These are phyloP conservation scores for Amanita inopinata DNA, from an alignment of 768 basidiomycete genomes.

Conservation along the genomic window DNA sequence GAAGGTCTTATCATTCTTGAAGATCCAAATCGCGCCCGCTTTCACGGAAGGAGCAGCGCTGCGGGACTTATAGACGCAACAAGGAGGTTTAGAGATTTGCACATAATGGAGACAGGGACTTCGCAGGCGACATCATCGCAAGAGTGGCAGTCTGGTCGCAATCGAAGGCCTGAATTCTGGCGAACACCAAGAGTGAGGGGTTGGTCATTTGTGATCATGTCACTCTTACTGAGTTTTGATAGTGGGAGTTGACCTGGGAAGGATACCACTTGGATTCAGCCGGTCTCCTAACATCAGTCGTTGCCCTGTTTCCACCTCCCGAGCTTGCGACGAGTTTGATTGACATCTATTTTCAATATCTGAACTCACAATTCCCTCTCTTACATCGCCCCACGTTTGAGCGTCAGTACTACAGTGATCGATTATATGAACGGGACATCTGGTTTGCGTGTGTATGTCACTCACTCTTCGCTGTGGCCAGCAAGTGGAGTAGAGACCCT, in stretches of 20 bases:
- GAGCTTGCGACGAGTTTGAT: conserved; percentile 54
- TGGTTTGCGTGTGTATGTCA: conserved; percentile 58
- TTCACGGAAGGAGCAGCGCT: conserved; percentile 55
- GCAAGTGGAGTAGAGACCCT: conserved; percentile 54
- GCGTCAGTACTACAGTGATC: conserved; percentile 39
- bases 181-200: conserved; percentile 40
- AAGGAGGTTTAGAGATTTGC: conserved; percentile 42
- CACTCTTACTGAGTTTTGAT: conserved; percentile 2
- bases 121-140: not conserved
- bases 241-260: conserved; percentile 58
- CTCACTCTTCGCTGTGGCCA: conserved; percentile 58
- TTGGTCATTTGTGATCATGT: conserved; percentile 1
- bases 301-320: conserved; percentile 47
- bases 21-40: conserved; percentile 35
- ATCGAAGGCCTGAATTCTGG: conserved; percentile 45
- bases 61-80: conserved; percentile 46
- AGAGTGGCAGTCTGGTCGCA: not conserved
- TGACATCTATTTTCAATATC: conserved; percentile 54
- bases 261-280: conserved; percentile 25
- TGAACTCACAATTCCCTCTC: conserved; percentile 53
- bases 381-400: conserved; percentile 67
- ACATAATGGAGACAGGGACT: conserved; percentile 28
- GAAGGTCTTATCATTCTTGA: conserved; percentile 19
- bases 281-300: conserved; percentile 22
- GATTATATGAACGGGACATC: conserved; percentile 41